Evolutionary conservation across 1,284 basidiomycete species (phyloP).

Genomic region (Pseudozyma tsukubaensis): DNA sequence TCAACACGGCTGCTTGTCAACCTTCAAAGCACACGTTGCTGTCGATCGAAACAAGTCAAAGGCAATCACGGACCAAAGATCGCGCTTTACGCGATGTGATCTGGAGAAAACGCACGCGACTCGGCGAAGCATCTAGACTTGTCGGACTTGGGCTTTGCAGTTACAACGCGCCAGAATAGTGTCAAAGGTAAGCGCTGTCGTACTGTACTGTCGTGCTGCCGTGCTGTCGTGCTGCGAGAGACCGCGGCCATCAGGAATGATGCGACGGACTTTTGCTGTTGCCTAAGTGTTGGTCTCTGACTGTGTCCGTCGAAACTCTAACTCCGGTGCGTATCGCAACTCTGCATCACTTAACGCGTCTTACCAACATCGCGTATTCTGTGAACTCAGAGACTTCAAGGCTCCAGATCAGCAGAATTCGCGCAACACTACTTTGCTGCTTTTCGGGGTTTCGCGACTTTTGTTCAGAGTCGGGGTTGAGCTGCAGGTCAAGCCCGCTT

Average conservation of each 20-base stretch:
- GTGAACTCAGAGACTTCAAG: not conserved
- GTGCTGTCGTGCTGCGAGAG: not conserved
- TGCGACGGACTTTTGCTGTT: not conserved
- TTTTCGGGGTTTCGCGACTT: not conserved
- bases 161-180: not conserved
- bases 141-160: not conserved
- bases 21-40: not conserved
- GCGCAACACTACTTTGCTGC: not conserved
- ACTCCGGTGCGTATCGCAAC: not conserved
- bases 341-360: conserved; percentile 6
- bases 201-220: not conserved
- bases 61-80: not conserved
- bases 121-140: not conserved
- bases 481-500: conserved; percentile 4
- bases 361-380: not conserved
- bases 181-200: too few relatives aligned
- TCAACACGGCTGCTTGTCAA: not conserved
- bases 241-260: not conserved
- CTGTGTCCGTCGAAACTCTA: not conserved
- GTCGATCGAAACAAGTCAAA: not conserved
- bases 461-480: not conserved
- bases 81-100: conserved; percentile 10
- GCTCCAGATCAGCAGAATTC: not conserved
- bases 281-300: conserved; percentile 1
- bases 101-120: not conserved